Conservation (phyloP, 2,329 filamentous ascomycete species). For the Didymella segeticola region DNA sequence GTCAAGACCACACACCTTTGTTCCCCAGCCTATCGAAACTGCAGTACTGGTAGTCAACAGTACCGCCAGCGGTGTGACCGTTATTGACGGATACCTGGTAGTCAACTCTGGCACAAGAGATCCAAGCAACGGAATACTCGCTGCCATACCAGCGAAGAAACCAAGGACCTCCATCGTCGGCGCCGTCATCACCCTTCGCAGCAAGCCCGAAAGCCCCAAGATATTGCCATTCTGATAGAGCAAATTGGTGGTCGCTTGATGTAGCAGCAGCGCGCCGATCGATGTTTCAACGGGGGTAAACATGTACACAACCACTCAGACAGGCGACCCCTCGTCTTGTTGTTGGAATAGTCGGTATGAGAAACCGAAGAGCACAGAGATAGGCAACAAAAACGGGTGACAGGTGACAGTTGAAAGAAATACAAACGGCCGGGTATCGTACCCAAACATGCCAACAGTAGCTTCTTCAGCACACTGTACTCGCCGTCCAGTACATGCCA, state of each 20-base stretch:
- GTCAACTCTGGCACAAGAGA: constrained; percentile 54
- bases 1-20: constrained; percentile 51
- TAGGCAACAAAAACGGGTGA: background rate
- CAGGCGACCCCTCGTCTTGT: background rate
- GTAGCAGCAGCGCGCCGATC: constrained; percentile 59
- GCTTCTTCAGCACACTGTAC: background rate
- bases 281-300: constrained; percentile 61
- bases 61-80: constrained; percentile 44
- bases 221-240: constrained; percentile 60
- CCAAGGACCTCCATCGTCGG: constrained; percentile 53
- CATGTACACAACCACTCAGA: constrained; percentile 46
- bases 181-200: constrained; percentile 51
- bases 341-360: background rate
- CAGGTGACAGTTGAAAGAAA: constrained; percentile 4
- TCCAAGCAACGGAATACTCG: constrained; percentile 53
- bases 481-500: background rate
- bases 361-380: background rate
- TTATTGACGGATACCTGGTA: constrained; percentile 51
- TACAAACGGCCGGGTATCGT: background rate
- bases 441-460: background rate
- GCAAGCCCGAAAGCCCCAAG: constrained; percentile 58
- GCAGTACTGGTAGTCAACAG: constrained; percentile 52
- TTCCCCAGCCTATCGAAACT: constrained; percentile 59
- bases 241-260: constrained; percentile 58
- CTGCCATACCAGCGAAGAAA: constrained; percentile 56